Evolutionary conservation across 169 alveolate genomes (phyloP).

Genomic region (Cryptosporidium ubiquitum): DNA sequence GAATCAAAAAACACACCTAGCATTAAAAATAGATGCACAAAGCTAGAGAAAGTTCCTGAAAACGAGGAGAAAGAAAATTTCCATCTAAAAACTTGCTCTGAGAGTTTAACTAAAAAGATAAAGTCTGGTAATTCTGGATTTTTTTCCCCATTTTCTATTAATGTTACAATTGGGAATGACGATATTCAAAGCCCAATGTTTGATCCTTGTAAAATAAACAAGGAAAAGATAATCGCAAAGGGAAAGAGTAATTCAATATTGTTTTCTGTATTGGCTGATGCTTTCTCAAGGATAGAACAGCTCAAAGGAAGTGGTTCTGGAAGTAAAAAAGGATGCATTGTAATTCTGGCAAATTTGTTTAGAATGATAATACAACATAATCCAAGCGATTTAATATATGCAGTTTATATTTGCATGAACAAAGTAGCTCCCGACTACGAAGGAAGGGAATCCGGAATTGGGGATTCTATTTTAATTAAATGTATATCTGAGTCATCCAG

Average conservation of each 20-base stretch:
- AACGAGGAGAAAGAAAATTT: background rate
- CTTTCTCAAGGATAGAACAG: constrained; percentile 85
- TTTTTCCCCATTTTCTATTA: constrained; percentile 67
- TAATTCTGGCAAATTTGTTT: constrained; percentile 82
- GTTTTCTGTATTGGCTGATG: constrained; percentile 82
- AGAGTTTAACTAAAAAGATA: background rate
- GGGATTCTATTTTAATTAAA: constrained; percentile 92
- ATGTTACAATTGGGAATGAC: background rate
- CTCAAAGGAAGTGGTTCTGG: constrained; percentile 89
- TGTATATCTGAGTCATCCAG: constrained; percentile 95
- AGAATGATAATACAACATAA: constrained; percentile 82
- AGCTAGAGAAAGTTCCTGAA: background rate
- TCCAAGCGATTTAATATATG: constrained; percentile 86
- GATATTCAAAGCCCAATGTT: constrained; percentile 64
- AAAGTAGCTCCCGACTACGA: constrained; percentile 95
- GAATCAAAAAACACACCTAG: background rate
- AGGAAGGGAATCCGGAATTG: constrained; percentile 96
- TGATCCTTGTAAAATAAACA: constrained; percentile 34
- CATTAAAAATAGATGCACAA: background rate
- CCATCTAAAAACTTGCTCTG: background rate
- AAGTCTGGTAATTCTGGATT: background rate
- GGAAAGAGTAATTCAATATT: constrained; percentile 28
- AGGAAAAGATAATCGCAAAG: constrained; percentile 4
- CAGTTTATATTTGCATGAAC: constrained; percentile 84
- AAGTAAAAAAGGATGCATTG: constrained; percentile 84